These are phyloP conservation scores for Incumbomyces lentus DNA, from an alignment of 2,329 filamentous ascomycete genomes.

Conservation along the genomic window DNA sequence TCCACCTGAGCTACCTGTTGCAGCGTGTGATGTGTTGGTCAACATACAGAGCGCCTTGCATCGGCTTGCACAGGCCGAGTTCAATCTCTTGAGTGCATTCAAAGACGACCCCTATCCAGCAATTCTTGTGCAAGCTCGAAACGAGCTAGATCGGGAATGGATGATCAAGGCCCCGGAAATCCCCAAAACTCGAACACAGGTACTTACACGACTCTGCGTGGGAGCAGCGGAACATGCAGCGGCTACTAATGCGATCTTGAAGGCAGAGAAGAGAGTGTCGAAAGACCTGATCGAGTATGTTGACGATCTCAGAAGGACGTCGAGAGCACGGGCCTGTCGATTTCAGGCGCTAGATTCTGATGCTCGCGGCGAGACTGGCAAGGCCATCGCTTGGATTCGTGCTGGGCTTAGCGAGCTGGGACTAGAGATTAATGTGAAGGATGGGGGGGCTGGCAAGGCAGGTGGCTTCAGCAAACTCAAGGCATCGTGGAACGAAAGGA, in stretches of 20 bases:
- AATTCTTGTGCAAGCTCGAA: constrained; percentile 68
- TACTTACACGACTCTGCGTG: constrained; percentile 80
- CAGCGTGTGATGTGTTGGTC: constrained; percentile 35
- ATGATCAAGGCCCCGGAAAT: constrained; percentile 89
- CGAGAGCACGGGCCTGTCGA: constrained; percentile 73
- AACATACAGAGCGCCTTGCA: constrained; percentile 33
- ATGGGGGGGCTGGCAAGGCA: constrained; percentile 17
- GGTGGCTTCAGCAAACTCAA: constrained; percentile 14
- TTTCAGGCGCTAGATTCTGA: constrained; percentile 90
- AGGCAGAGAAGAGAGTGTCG: constrained; percentile 45
- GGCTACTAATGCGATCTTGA: constrained; percentile 50
- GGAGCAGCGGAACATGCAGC: constrained; percentile 80
- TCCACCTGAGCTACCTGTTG: constrained; percentile 15
- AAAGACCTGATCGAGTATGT: constrained; percentile 61
- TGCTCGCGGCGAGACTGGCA: constrained; percentile 66
- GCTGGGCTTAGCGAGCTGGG: constrained; percentile 54
- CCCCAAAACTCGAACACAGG: constrained; percentile 74
- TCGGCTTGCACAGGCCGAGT: constrained; percentile 67
- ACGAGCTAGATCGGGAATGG: constrained; percentile 81
- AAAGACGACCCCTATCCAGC: constrained; percentile 93
- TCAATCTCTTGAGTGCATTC: constrained; percentile 76
- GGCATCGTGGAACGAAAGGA: constrained; percentile 21
- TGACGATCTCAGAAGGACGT: constrained; percentile 62
- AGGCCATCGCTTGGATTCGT: constrained; percentile 75
- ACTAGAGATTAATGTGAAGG: constrained; percentile 16